These are phyloP conservation scores for Wickerhamiella kurtzmanii DNA, from an alignment of 805 yeast species.

Conservation along the genomic window DNA sequence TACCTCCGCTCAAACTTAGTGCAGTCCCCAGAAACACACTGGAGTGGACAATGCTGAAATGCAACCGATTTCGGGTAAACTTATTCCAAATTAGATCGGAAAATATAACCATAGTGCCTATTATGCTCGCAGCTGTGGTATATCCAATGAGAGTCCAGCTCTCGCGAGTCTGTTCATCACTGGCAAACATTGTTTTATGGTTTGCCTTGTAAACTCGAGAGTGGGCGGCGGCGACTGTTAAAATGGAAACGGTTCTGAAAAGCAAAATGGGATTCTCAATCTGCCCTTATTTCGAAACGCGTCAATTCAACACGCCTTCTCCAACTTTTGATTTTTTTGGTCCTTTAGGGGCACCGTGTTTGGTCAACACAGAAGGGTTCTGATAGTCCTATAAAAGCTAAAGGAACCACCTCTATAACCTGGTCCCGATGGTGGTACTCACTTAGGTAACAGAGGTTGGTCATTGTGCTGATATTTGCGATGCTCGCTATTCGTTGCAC, in stretches of 20 bases:
- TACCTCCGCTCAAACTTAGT: slow-evolving; percentile 68
- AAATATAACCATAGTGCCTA: slow-evolving; percentile 58
- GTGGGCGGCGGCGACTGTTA: too few species aligned
- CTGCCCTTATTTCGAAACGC: too few species aligned
- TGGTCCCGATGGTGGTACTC: not conserved
- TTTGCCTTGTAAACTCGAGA: not conserved
- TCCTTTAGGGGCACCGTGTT: too few species aligned
- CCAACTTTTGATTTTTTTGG: too few species aligned
- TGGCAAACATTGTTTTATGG: not conserved
- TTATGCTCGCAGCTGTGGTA: slow-evolving; percentile 55
- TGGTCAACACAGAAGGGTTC: too few species aligned
- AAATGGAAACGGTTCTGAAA: too few species aligned
- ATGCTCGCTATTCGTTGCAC: not conserved
- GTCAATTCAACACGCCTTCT: too few species aligned
- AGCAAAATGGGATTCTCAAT: too few species aligned
- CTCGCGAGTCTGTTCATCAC: not conserved
- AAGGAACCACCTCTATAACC: not conserved
- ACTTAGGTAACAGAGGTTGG: not conserved
- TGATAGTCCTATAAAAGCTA: too few species aligned
- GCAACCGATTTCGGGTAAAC: slow-evolving; percentile 31
- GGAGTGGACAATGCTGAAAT: slow-evolving; percentile 45
- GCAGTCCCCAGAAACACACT: slow-evolving; percentile 58
- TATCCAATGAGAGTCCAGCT: slow-evolving; percentile 47
- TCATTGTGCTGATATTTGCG: not conserved
- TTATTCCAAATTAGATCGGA: slow-evolving; percentile 39